Evolutionary conservation across 2,329 filamentous ascomycete species (phyloP).

Genomic region (Nemania sp.): DNA sequence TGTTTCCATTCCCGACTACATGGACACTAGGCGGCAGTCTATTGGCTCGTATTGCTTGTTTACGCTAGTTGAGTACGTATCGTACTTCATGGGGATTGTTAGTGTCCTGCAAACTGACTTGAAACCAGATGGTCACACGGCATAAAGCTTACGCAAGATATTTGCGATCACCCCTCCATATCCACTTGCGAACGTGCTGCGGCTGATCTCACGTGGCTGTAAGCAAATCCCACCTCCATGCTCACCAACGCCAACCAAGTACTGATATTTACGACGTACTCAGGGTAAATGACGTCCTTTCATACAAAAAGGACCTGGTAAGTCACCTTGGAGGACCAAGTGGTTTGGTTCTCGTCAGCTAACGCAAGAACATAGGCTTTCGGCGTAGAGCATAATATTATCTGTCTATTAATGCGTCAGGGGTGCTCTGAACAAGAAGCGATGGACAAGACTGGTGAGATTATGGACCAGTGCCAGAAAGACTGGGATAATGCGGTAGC

Average conservation of each 20-base stretch:
- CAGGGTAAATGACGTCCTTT: constrained; percentile 23
- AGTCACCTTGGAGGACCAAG: background rate
- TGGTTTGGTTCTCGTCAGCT: background rate
- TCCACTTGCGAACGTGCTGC: constrained; percentile 11
- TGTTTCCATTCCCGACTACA: constrained; percentile 20
- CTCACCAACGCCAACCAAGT: too few relatives aligned
- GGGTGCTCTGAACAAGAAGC: constrained; percentile 26
- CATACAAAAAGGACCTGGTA: constrained; percentile 31
- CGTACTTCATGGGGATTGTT: background rate
- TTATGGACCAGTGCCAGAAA: constrained; percentile 22
- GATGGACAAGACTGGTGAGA: constrained; percentile 25
- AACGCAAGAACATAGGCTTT: constrained; percentile 12
- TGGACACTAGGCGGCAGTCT: constrained; percentile 3
- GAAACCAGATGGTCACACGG: constrained; percentile 19
- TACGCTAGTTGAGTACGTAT: constrained; percentile 21
- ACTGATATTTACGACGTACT: background rate
- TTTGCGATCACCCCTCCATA: constrained; percentile 19
- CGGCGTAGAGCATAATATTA: constrained; percentile 28
- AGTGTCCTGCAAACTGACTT: constrained; percentile 4
- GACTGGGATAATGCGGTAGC: constrained; percentile 23
- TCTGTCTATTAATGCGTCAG: constrained; percentile 19
- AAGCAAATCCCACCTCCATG: background rate
- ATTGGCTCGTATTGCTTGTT: constrained; percentile 22
- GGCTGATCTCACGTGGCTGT: constrained; percentile 22
- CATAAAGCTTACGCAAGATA: constrained; percentile 25